phyloP scores from a whole-genome alignment of 176 grass and related monocot species.

The Zizania latifolia region DNA sequence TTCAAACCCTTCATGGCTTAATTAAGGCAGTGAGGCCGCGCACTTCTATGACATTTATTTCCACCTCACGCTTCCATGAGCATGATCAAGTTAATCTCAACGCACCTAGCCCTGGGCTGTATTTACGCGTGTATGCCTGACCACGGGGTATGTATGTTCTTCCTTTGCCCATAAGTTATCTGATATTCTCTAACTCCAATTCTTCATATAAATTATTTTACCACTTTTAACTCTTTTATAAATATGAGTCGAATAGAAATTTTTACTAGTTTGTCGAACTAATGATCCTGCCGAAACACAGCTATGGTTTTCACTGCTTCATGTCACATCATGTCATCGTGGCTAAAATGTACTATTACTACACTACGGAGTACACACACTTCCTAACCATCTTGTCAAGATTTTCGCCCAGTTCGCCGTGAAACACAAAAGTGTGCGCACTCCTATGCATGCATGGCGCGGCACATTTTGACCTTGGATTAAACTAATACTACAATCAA shows the following conservation, averaged over 20 bases:
- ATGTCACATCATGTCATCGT: too few relatives aligned
- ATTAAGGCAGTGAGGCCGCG: neutral
- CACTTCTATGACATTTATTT: constrained; percentile 45
- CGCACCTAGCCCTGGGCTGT: neutral
- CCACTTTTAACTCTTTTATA: too few relatives aligned
- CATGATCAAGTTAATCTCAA: neutral
- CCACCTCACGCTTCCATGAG: neutral
- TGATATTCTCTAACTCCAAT: too few relatives aligned
- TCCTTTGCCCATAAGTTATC: neutral
- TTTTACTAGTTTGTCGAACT: too few relatives aligned
- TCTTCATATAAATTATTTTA: too few relatives aligned
- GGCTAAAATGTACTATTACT: neutral
- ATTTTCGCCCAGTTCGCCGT: neutral
- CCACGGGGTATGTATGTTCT: neutral
- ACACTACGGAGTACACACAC: neutral
- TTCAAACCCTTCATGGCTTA: constrained; percentile 9
- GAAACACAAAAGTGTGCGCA: neutral
- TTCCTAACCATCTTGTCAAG: neutral
- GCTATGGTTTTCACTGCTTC: too few relatives aligned
- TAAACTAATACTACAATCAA: constrained; percentile 5
- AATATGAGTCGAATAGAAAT: too few relatives aligned
- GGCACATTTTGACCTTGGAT: constrained; percentile 24
- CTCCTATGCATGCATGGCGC: neutral
- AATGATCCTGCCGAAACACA: too few relatives aligned
- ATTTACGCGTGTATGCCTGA: neutral